Base-by-base conservation (phyloP, 805 yeast species). In the Wickerhamiella lipophila region DNA sequence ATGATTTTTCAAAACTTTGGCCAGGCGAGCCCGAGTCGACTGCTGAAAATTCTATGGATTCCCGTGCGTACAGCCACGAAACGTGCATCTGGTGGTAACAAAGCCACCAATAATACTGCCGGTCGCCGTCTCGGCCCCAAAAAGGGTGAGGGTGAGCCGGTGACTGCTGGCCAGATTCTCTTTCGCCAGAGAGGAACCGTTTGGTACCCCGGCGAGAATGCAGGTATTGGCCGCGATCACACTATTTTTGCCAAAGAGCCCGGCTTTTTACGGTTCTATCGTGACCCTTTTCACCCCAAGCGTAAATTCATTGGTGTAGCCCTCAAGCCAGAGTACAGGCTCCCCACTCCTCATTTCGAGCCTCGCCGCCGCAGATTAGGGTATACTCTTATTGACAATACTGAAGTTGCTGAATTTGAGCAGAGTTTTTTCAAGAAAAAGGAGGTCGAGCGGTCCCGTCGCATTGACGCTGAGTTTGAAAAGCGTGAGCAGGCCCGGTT, bases 71-170 rank as follows among this genome's bases (percentile, higher is more conserved):
- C 78, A 18, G 95, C 98, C 23, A 86, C 96, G 13, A 92, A 92
- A 67, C 82, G 79, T 63, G 96, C 92, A 6, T 86, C 94, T 18
- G 96, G 96, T 58, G 86, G 96, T n/a, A 83, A 79, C 67, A 83
- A 96, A 15, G 83, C 83, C 56, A 88, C 83, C 78, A 81, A 82
- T 63, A 96, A 88, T 64, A 88, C 98, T 13, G 86, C 86, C 2
- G 98, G 98, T 71, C 79, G 94, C 65, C 73, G 97, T 61, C 69
- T 92, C 46, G 98, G 98, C 22, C 83, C 94, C 30, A 92, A 92
- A 68, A 83, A 75, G 45, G 76, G 81, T 53, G 96, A 89, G 60
- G 87, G 92, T 36, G 72, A 76, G 60, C 68, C 63, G 42, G 95
- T 89, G 1, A 72, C 73, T 45, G 78, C 84, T 1, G 96, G 96